Conservation (phyloP, 2,329 filamentous ascomycete genomes). For the Aspergillus neoniger region DNA sequence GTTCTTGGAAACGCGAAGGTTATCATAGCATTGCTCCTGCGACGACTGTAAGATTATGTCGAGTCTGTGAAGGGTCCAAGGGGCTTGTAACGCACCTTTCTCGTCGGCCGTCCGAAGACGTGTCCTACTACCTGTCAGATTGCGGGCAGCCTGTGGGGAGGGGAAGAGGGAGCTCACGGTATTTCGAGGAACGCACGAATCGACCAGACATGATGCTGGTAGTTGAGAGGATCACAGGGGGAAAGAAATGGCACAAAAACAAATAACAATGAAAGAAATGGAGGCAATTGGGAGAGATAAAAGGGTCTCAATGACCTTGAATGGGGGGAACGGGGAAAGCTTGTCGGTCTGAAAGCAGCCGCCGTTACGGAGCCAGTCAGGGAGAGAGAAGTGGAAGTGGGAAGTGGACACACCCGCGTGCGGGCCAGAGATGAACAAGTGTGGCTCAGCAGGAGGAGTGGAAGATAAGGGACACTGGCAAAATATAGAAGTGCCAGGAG, state of each 20-base stretch:
- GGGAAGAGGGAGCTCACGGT: slow-evolving; percentile 56
- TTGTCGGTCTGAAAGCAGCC: slow-evolving; percentile 7
- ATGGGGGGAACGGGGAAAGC: slow-evolving; percentile 11
- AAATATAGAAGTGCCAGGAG: neutral
- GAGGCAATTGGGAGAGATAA: slow-evolving; percentile 20
- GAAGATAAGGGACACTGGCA: neutral
- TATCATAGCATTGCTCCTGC: slow-evolving; percentile 95
- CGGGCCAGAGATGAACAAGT: slow-evolving; percentile 7
- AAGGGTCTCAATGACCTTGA: slow-evolving; percentile 11
- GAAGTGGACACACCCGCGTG: slow-evolving; percentile 16
- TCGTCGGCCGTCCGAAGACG: slow-evolving; percentile 93
- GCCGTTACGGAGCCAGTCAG: slow-evolving; percentile 1
- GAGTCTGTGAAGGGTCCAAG: neutral
- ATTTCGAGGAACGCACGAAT: slow-evolving; percentile 74
- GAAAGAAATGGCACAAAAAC: slow-evolving; percentile 16
- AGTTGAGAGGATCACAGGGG: neutral
- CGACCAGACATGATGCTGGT: slow-evolving; percentile 62
- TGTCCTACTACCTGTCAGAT: slow-evolving; percentile 67
- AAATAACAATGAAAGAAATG: slow-evolving; percentile 14
- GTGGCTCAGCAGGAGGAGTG: neutral
- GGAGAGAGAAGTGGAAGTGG: slow-evolving; percentile 5
- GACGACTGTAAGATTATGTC: slow-evolving; percentile 11
- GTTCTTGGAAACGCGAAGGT: slow-evolving; percentile 94
- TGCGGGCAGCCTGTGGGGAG: slow-evolving; percentile 25
- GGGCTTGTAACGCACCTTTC: slow-evolving; percentile 61